These are phyloP conservation scores for Penicillium cinerascens DNA, from an alignment of 495 filamentous ascomycete species.

Conservation along the genomic window DNA sequence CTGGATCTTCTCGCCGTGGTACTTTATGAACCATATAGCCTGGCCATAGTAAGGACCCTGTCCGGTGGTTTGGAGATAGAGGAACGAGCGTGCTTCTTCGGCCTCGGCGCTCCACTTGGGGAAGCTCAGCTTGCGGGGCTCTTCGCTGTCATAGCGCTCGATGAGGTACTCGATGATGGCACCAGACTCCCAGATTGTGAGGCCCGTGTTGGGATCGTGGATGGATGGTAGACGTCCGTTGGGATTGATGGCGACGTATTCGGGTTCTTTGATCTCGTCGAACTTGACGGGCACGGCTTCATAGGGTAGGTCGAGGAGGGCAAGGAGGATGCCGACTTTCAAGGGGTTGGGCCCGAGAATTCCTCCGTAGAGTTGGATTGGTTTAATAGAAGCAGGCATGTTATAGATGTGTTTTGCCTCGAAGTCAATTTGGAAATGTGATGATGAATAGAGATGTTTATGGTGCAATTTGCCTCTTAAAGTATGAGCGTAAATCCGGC, in stretches of 20 bases:
- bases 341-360: background rate
- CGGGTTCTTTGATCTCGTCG: background rate
- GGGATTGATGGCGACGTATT: constrained; percentile 49
- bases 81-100: constrained; percentile 6
- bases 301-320: background rate
- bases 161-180: constrained; percentile 62
- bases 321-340: constrained; percentile 21
- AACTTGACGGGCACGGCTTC: background rate
- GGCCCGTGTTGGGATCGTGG: constrained; percentile 54
- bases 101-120: constrained; percentile 29
- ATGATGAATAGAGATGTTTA: background rate
- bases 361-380: background rate
- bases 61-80: constrained; percentile 43
- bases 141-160: constrained; percentile 52
- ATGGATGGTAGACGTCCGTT: constrained; percentile 62
- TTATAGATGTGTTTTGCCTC: background rate
- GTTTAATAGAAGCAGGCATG: background rate
- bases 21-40: constrained; percentile 34
- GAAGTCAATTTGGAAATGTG: background rate
- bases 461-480: background rate
- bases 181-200: constrained; percentile 60
- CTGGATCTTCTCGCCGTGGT: constrained; percentile 36
- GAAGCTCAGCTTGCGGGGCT: constrained; percentile 42
- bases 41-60: constrained; percentile 52
- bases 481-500: background rate